phyloP scores from a whole-genome alignment of 495 filamentous ascomycete species.

The Aspergillus ostianus region DNA sequence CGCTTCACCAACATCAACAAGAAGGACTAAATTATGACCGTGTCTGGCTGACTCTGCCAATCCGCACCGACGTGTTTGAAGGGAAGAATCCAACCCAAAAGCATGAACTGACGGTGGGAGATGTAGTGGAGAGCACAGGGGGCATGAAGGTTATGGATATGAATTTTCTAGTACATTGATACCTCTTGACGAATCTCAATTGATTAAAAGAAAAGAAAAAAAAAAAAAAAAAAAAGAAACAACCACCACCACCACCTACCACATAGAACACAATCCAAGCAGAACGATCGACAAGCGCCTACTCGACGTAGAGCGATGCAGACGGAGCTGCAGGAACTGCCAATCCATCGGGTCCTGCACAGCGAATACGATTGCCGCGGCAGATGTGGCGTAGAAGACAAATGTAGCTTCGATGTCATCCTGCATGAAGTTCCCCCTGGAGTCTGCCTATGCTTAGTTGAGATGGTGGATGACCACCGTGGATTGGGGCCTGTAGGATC shows the following conservation, averaged over 20 bases:
- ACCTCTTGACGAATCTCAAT: conserved; percentile 10
- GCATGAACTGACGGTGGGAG: conserved; percentile 13
- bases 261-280: too few species aligned
- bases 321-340: not conserved
- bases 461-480: too few species aligned
- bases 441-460: too few species aligned
- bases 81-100: not conserved
- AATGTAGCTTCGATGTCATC: conserved; percentile 5
- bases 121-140: conserved; percentile 3
- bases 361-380: not conserved
- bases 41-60: not conserved
- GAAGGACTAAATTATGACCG: conserved; percentile 30
- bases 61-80: not conserved
- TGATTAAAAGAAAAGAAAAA: too few species aligned
- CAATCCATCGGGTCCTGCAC: not conserved
- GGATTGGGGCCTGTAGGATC: too few species aligned
- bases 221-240: too few species aligned
- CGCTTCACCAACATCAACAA: conserved; percentile 45
- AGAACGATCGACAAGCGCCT: not conserved
- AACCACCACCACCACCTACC: too few species aligned
- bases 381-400: not conserved
- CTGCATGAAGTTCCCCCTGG: conserved; percentile 1
- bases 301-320: not conserved
- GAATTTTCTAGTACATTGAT: conserved; percentile 20
- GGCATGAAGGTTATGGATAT: conserved; percentile 16